Base-by-base conservation (phyloP, 1,284 basidiomycete genomes). In the Megacollybia platyphylla region DNA sequence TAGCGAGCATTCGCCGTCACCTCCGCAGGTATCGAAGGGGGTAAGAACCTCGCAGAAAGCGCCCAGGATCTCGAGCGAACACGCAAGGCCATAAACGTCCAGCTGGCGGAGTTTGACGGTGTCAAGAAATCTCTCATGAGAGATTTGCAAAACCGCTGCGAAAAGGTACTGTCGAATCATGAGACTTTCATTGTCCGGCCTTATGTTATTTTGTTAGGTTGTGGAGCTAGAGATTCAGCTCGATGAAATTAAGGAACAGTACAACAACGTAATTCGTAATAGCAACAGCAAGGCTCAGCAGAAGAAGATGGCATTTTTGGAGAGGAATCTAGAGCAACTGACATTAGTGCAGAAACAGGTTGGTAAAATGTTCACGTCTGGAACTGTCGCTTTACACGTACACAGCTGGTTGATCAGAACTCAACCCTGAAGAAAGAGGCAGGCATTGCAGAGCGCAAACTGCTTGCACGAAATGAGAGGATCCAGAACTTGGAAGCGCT, bases 121-220 rank as follows among this genome's bases (percentile, higher is more conserved):
- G 91, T 97, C 58, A 98, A 98, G 77, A 96, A 97, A 71, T 94
- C 87, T 47, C 75, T 99, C 51, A 97, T 98, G 87, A 85, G 91
- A 40, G 96, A 98, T 68, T 68, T 99, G 51, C 96, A 97, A 68
- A 97, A 98, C 63, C 91, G 96, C 37, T 99, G 96, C 62, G 96
- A 99, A 71, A 98, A 98, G 82, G 92, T 89, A 44, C 49, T 67
- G 51, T 45, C 37, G 31, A 36, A 44, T 18, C 11, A 40, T 44
- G 46, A 13, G 30, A 13, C 31, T 1, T 34, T 34, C 31, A 11
- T 15, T 34, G 1, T 15, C 26, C 13, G 34, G 45, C 41, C 41
- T 47, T 46, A 46, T 47, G 32, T 40, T 8, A 30, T 31, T 37
- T 42, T 48, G 51, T 13, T 53, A 94, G 91, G 93, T 99, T 36